Evolutionary conservation across 1,284 basidiomycete species (phyloP).

Genomic region (Laetiporus sulphureus): DNA sequence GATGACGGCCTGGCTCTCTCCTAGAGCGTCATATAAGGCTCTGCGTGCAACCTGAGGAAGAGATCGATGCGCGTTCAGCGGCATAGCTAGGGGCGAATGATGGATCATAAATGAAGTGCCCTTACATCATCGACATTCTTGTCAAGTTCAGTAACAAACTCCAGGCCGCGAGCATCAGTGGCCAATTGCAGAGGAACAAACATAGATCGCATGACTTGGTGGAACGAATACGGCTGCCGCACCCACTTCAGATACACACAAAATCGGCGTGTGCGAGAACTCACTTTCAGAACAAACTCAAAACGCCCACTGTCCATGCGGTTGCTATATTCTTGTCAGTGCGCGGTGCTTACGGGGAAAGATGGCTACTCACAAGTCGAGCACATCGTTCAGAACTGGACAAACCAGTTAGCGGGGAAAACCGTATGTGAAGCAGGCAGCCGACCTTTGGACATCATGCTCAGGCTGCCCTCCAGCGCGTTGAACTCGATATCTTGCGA

Average conservation of each 20-base stretch:
- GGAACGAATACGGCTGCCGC: constrained; percentile 71
- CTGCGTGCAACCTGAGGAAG: constrained; percentile 40
- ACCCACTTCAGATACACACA: not conserved
- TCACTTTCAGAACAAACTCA: constrained; percentile 57
- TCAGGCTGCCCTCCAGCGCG: constrained; percentile 75
- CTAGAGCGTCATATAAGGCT: constrained; percentile 52
- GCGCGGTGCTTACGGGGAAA: not conserved
- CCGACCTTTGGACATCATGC: constrained; percentile 84
- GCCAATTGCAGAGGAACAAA: constrained; percentile 73
- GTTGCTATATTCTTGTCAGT: constrained; percentile 23
- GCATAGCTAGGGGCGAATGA: not conserved
- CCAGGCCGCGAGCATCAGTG: constrained; percentile 63
- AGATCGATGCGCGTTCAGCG: not conserved
- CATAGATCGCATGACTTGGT: constrained; percentile 76
- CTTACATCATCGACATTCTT: constrained; percentile 63
- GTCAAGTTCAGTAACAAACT: constrained; percentile 69
- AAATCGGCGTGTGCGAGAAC: constrained; percentile 2
- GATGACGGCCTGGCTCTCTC: constrained; percentile 36
- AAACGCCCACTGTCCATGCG: constrained; percentile 80
- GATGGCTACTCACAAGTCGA: constrained; percentile 59
- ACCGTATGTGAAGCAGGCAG: not conserved
- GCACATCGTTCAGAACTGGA: constrained; percentile 79
- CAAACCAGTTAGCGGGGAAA: not conserved
- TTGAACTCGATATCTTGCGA: constrained; percentile 75
- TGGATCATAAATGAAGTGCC: constrained; percentile 2